Conservation (phyloP, 2,329 filamentous ascomycete genomes). For the Talaromyces sp. region DNA sequence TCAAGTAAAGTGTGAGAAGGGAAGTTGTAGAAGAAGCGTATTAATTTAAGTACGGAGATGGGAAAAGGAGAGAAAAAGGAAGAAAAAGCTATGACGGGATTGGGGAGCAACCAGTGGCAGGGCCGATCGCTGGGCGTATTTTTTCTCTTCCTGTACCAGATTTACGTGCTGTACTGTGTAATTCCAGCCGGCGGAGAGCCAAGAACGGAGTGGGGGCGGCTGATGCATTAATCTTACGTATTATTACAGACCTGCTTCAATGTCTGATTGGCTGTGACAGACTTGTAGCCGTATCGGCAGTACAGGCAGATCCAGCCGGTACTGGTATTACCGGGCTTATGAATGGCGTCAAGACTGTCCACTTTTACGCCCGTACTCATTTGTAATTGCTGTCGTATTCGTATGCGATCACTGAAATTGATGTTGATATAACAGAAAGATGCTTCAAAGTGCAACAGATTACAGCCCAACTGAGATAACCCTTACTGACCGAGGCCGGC, state of each 20-base stretch:
- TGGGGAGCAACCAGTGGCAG: constrained; percentile 4
- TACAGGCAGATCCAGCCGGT: constrained; percentile 5
- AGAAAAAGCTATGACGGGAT: constrained; percentile 16
- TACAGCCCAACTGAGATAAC: background rate
- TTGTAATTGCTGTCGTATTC: background rate
- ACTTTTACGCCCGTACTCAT: background rate
- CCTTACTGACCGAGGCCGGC: background rate
- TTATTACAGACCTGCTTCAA: background rate
- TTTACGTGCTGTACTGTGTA: background rate
- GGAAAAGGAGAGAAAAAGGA: constrained; percentile 11
- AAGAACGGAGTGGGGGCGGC: constrained; percentile 6
- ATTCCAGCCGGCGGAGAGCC: background rate
- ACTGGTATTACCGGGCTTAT: constrained; percentile 6
- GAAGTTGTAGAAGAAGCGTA: background rate
- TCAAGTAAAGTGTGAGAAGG: background rate
- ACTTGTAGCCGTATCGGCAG: background rate
- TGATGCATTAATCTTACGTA: background rate
- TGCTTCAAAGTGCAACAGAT: background rate
- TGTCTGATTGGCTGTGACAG: background rate
- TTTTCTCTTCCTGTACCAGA: background rate
- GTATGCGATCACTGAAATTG: background rate
- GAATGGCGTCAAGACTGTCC: constrained; percentile 1
- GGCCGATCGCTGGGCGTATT: background rate
- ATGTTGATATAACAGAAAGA: background rate
- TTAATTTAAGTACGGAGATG: constrained; percentile 1